These are phyloP conservation scores for Dactylellina leptospora DNA, from an alignment of 2,329 filamentous ascomycete genomes.

Conservation along the genomic window DNA sequence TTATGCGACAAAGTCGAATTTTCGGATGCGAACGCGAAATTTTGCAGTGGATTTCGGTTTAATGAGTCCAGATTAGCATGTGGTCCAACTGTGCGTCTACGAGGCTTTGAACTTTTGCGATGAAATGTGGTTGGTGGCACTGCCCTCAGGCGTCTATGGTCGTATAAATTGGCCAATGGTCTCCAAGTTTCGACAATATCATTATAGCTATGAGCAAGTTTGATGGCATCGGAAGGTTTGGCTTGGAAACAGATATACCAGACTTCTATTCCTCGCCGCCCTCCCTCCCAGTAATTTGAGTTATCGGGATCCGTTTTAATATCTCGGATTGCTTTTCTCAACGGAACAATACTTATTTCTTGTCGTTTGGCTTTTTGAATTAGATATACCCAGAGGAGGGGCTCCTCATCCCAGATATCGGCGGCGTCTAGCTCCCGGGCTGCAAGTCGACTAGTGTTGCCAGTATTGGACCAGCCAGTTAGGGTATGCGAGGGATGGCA, in stretches of 20 bases:
- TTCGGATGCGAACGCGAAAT: too few relatives aligned
- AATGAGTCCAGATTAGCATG: too few relatives aligned
- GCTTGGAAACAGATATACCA: background rate
- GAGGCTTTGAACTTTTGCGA: background rate
- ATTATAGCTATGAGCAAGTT: background rate
- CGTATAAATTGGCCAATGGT: background rate
- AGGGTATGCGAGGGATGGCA: too few relatives aligned
- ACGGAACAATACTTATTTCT: too few relatives aligned
- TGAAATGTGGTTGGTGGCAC: background rate
- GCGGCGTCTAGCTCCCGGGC: too few relatives aligned
- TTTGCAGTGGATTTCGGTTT: too few relatives aligned
- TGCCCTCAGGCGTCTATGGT: background rate
- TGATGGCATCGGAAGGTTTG: background rate
- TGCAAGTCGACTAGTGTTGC: too few relatives aligned
- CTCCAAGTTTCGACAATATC: background rate
- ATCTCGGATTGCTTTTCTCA: background rate
- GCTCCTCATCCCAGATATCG: too few relatives aligned
- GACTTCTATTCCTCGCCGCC: background rate
- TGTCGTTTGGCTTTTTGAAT: too few relatives aligned
- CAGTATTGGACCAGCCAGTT: too few relatives aligned
- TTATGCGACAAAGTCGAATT: too few relatives aligned
- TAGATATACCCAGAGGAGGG: too few relatives aligned
- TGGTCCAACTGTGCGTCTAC: background rate
- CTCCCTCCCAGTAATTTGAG: background rate
- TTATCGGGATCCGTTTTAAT: background rate